These are phyloP conservation scores for Adansonia rubrostipa DNA, from an alignment of 441 rosid species.

Conservation along the genomic window DNA sequence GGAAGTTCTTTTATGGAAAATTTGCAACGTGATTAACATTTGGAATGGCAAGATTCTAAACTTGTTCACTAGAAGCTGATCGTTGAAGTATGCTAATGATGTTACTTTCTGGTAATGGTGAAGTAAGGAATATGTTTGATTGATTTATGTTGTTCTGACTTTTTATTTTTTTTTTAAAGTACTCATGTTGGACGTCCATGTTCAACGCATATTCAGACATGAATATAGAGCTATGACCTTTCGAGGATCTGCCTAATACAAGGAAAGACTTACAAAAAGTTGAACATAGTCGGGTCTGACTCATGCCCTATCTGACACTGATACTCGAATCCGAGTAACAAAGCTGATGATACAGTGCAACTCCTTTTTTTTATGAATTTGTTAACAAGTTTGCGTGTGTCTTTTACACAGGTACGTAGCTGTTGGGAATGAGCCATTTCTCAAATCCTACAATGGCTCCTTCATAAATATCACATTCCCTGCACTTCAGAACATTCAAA, in stretches of 20 bases:
- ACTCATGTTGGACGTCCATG: no score
- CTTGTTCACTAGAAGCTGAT: neutral
- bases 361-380: neutral
- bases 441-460: slow-evolving; percentile 70
- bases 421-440: slow-evolving; percentile 43
- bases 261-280: no score
- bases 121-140: neutral
- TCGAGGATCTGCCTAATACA: no score
- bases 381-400: neutral
- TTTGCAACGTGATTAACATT: neutral
- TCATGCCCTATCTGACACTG: no score
- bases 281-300: no score
- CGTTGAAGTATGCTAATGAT: neutral
- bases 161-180: no score
- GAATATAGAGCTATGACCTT: no score
- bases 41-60: neutral
- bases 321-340: no score
- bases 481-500: slow-evolving; percentile 90
- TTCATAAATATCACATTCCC: slow-evolving; percentile 72
- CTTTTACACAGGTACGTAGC: slow-evolving; percentile 60
- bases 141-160: neutral
- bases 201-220: no score
- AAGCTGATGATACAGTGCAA: no score
- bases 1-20: neutral
- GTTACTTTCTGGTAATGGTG: neutral